Evolutionary conservation across 371 early-diverging fungal species (phyloP), one percentile per base, ranked within the genome.

Genomic region (Dinochytrium kinnereticum): DNA sequence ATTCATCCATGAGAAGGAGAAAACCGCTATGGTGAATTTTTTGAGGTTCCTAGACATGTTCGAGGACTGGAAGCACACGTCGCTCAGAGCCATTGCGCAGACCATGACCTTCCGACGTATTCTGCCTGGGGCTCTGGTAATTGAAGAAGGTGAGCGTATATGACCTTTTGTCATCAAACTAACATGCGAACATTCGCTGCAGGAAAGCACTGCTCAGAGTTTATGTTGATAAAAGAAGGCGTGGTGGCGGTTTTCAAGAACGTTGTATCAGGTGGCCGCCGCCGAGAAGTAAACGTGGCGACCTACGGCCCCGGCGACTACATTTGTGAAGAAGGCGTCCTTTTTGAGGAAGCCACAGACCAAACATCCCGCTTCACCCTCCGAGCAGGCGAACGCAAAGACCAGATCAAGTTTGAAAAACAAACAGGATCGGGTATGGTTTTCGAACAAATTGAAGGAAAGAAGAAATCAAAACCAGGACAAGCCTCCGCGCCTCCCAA

Each of bases 1-100:
- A 51, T 83, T 78, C 57, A 69, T 80, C 59, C 85, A 83, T 57
- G 70, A 83, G 34, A 76, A 77, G 66, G 79, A 83, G 44, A 57
- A 61, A n/a, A 68, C 71, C 33, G 81, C 80, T 34, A 82, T 76
- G 65, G 57, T 59, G 17, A 38, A 70, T 28, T 82, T 84, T 44
- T 55, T 84, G 39, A 69, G 72, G 36, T 39, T 38, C 15, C 31
- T 80, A 0, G 75, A 78, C 33, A 61, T 81, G 0, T 79, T 82
- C 28, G 57, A 49, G 21, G 76, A 72, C 38, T 75, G 75, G 76
- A 65, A 68, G 21, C 24, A n/a, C 2, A 39, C 73, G 28, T 24
- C 68, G 17, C 44, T 80, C 53, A 53, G 64, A 2, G 51, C 65
- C 2, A 70, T 80, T 24, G 81, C 72, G 1, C 70, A 73, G 28